Evolutionary conservation across 2,329 filamentous ascomycete species (phyloP), one percentile per base, ranked within the genome.

Genomic region (Bipolaris gigantea): DNA sequence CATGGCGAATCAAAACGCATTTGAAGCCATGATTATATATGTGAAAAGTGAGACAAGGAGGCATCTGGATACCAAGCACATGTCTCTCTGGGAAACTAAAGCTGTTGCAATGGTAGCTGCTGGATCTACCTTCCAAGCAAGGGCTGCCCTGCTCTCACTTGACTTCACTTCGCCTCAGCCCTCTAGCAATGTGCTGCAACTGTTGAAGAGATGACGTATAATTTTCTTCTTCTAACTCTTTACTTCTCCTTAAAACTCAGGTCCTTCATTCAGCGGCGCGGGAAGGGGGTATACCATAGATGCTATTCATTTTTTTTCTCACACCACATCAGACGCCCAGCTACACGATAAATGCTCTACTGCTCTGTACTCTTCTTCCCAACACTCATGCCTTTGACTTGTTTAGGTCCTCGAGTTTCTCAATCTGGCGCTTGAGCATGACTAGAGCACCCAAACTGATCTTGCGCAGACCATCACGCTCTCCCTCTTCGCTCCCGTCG

Each of bases 361-460:
- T 30, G 10, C 27, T 30, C 11, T 36, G 8, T 18, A 19, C 21
- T 18, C 15, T 33, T 13, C 36, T 13, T 27, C 43, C 11, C 8
- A 13, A 6, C n/a, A 11, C 5, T 16, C 4, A 18, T 30, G 16
- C 39, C 2, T 18, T 21, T 8, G 40, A 19, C 36, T 32, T 23
- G 19, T 53, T 63, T 39, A 71, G 40, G 6, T 48, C 59, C 53
- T 75, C 73, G 53, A 80, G 55, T 53, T 65, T 73, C 45, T 66
- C 73, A 27, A 78, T 61, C 56, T 76, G 72, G 50, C 75, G 65
- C 62, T 69, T 73, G 38, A 78, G 56, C 67, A 76, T 71, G 2
- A 79, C 73, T 44, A 77, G 59, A 18, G 80, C 81, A 18, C 81
- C 81, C 13, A 75, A 72, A 48, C 77, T 81, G 53, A 83, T 74